These are phyloP conservation scores for Baeospora myosura DNA, from an alignment of 1,284 basidiomycete species.

Conservation along the genomic window DNA sequence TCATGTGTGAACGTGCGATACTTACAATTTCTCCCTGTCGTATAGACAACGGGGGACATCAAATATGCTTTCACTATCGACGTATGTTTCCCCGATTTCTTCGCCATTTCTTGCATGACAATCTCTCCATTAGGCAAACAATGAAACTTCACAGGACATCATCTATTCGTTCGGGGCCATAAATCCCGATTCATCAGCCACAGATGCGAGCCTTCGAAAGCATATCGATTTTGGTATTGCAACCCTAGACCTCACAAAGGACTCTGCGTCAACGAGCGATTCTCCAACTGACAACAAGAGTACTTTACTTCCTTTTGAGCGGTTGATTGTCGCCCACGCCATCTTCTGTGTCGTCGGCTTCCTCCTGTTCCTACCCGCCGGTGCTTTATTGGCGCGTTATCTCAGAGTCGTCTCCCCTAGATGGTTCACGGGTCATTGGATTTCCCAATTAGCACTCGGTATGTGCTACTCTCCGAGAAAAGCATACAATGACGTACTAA, in stretches of 20 bases:
- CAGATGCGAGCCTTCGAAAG: constrained; percentile 30
- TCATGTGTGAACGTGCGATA: neutral
- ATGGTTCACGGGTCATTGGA: constrained; percentile 54
- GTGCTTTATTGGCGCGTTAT: constrained; percentile 52
- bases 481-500: constrained; percentile 4
- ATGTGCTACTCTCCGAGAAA: constrained; percentile 9
- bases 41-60: constrained; percentile 30
- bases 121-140: constrained; percentile 25
- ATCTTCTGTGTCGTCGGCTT: constrained; percentile 47
- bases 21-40: constrained; percentile 2
- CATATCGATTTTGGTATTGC: constrained; percentile 34
- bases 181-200: constrained; percentile 31
- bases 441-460: constrained; percentile 40
- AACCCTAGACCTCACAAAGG: constrained; percentile 34
- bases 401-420: constrained; percentile 42
- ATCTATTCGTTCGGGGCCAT: constrained; percentile 43
- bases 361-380: constrained; percentile 50
- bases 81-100: constrained; percentile 22
- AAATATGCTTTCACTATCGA: constrained; percentile 43
- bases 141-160: constrained; percentile 29
- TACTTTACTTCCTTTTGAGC: constrained; percentile 30
- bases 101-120: neutral
- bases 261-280: constrained; percentile 13
- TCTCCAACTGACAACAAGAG: constrained; percentile 13
- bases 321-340: constrained; percentile 47